Percentiles rank a stretch among this genome's conserved stretches.
These are phyloP conservation scores for Picea mariana DNA, from an alignment of 83 land plant genomes.

Conservation along the genomic window DNA sequence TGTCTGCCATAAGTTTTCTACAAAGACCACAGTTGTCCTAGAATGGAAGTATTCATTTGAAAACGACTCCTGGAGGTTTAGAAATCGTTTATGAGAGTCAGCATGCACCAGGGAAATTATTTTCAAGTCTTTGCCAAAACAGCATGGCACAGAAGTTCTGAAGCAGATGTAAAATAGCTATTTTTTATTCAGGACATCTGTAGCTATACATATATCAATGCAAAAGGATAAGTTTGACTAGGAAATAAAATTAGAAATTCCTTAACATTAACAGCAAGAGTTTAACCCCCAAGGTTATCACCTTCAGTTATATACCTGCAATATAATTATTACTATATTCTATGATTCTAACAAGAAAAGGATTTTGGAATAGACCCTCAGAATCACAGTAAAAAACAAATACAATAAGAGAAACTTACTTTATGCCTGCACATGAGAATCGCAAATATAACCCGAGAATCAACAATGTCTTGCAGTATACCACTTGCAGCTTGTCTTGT, in stretches of 20 bases:
- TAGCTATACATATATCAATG: too few relatives aligned
- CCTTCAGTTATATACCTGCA: background rate
- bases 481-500: slow-evolving; percentile 56
- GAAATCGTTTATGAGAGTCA: too few relatives aligned
- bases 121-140: too few relatives aligned
- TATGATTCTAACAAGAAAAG: background rate
- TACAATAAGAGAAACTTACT: background rate
- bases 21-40: background rate
- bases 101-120: too few relatives aligned
- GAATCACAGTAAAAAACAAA: background rate
- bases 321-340: background rate
- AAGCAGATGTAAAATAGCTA: too few relatives aligned
- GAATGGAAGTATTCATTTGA: background rate
- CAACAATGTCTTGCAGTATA: slow-evolving; percentile 51
- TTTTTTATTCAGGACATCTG: too few relatives aligned
- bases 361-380: background rate
- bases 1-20: background rate
- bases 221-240: too few relatives aligned
- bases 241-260: background rate
- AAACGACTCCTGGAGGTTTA: too few relatives aligned
- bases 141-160: too few relatives aligned
- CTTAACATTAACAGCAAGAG: background rate
- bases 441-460: slow-evolving; percentile 44
- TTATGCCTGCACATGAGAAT: slow-evolving; percentile 27
- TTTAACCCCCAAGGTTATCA: background rate